phyloP scores from a whole-genome alignment of 2,329 filamentous ascomycete species.

The Acrodontium crateriforme region DNA sequence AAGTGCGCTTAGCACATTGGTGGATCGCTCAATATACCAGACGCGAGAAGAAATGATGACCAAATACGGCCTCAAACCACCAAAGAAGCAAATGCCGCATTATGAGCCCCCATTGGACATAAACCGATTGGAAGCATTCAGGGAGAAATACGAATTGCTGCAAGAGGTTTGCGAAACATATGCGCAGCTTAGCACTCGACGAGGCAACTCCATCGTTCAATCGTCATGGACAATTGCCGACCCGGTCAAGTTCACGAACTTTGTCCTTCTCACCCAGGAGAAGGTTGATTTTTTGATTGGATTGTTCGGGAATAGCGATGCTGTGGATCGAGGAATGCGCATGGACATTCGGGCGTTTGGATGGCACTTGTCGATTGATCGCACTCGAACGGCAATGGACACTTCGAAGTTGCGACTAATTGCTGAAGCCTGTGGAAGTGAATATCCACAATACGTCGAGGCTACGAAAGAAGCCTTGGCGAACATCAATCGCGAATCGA shows the following conservation, averaged over 20 bases:
- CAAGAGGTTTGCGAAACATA: conserved; percentile 24
- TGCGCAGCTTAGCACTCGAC: conserved; percentile 18
- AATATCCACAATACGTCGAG: conserved; percentile 32
- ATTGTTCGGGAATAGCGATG: conserved; percentile 29
- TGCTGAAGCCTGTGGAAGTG: conserved; percentile 26
- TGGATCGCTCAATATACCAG: conserved; percentile 26
- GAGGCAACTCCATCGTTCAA: conserved; percentile 17
- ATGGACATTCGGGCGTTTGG: conserved; percentile 33
- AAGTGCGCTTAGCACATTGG: conserved; percentile 30
- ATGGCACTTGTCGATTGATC: conserved; percentile 30
- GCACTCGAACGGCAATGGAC: conserved; percentile 20
- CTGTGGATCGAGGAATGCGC: conserved; percentile 30
- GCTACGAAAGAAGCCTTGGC: conserved; percentile 29
- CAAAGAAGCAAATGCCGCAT: conserved; percentile 24
- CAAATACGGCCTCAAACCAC: conserved; percentile 31
- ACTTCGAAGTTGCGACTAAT: conserved; percentile 31
- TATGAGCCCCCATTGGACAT: conserved; percentile 30
- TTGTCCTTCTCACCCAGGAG: conserved; percentile 26
- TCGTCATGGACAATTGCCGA: conserved; percentile 30
- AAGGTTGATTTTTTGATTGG: conserved; percentile 32
- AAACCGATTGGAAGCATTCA: conserved; percentile 31
- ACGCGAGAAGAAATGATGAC: conserved; percentile 31
- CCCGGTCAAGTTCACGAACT: conserved; percentile 26
- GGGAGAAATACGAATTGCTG: conserved; percentile 30
- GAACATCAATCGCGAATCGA: conserved; percentile 25